phyloP scores from a whole-genome alignment of 2,329 filamentous ascomycete species.

The Talaromyces sp. region DNA sequence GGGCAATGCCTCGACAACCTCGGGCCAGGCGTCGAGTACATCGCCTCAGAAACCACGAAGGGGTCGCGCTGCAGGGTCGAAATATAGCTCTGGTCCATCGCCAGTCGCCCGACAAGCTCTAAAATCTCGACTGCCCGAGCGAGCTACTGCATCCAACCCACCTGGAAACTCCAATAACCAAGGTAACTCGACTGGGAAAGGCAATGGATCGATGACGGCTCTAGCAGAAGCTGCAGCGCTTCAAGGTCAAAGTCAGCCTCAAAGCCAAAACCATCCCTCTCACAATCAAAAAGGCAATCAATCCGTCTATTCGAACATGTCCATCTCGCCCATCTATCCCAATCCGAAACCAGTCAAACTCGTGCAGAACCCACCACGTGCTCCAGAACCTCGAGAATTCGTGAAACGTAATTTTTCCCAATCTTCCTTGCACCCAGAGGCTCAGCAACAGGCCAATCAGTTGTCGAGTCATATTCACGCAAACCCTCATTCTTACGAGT shows the following conservation, averaged over 20 bases:
- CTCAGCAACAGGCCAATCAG: conserved; percentile 41
- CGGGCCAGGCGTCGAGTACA: conserved; percentile 25
- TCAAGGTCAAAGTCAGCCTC: conserved; percentile 32
- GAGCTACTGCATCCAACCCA: conserved; percentile 39
- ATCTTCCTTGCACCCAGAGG: conserved; percentile 41
- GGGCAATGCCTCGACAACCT: conserved; percentile 25
- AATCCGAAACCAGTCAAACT: conserved; percentile 36
- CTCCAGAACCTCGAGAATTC: conserved; percentile 42
- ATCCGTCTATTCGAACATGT: conserved; percentile 37
- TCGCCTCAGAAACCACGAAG: conserved; percentile 40
- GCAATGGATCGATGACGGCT: conserved; percentile 46
- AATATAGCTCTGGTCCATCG: conserved; percentile 39
- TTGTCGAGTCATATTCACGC: conserved; percentile 43
- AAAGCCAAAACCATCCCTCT: conserved; percentile 28
- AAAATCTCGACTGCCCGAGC: conserved; percentile 35
- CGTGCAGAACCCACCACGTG: conserved; percentile 43
- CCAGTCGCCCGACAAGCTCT: conserved; percentile 44
- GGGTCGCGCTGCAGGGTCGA: conserved; percentile 31
- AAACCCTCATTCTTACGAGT: conserved; percentile 47
- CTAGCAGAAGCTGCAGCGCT: conserved; percentile 48
- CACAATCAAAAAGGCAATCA: conserved; percentile 35
- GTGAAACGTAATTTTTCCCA: conserved; percentile 40
- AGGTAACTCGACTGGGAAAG: conserved; percentile 28
- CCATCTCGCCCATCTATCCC: conserved; percentile 42
- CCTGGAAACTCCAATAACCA: conserved; percentile 31